Conservation (phyloP, 257 asterid species). For the Solanum bukasovii region DNA sequence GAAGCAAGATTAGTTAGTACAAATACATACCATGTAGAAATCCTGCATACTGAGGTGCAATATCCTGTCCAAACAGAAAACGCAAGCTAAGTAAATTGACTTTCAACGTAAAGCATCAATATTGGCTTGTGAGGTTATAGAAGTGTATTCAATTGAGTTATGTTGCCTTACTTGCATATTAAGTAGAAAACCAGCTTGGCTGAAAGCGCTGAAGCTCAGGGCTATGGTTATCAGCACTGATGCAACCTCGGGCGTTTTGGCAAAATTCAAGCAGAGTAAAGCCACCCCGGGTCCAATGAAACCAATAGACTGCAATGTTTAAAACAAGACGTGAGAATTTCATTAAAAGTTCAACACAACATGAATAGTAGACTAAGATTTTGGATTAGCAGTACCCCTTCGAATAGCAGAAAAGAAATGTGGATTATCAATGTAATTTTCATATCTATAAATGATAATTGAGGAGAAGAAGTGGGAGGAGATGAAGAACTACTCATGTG, state of each 20-base stretch:
- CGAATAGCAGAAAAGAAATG: background rate
- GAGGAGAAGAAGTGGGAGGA: background rate
- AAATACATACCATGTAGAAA: slow-evolving; percentile 58
- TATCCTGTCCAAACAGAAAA: slow-evolving; percentile 48
- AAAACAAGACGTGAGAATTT: background rate
- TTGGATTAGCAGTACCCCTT: background rate
- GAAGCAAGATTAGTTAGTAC: background rate
- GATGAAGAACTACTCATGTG: background rate
- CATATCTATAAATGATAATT: background rate
- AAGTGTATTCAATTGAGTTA: background rate
- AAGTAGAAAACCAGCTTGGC: slow-evolving; percentile 93
- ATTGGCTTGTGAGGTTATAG: background rate
- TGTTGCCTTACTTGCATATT: slow-evolving; percentile 79
- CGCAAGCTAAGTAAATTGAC: background rate
- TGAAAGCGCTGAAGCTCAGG: slow-evolving; percentile 79
- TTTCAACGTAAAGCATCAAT: background rate
- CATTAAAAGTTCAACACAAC: background rate
- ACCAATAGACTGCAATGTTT: slow-evolving; percentile 58
- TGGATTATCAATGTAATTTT: background rate
- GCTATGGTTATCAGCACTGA: slow-evolving; percentile 49
- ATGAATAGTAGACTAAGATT: background rate
- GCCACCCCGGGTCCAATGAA: slow-evolving; percentile 91
- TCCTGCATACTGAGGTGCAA: slow-evolving; percentile 89
- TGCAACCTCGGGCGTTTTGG: slow-evolving; percentile 58
- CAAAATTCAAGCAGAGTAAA: slow-evolving; percentile 69